Conservation (phyloP, 75 land plant species). For the Pinus albicaulis region DNA sequence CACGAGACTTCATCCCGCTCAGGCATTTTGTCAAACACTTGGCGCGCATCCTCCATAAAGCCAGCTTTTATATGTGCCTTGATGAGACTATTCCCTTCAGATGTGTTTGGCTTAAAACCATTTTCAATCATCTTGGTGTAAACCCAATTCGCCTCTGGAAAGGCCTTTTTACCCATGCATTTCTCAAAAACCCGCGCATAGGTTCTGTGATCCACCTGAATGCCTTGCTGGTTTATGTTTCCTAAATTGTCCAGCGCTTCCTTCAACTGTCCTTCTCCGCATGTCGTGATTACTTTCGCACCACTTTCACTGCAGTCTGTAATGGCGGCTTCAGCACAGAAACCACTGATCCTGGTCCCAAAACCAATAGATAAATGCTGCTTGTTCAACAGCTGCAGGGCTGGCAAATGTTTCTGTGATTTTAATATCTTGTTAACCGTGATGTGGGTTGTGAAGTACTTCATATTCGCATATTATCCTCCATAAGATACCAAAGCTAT, state of each 20-base stretch:
- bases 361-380: not conserved
- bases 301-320: not conserved
- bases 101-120: not conserved
- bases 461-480: not conserved
- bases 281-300: not conserved
- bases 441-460: not conserved
- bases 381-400: not conserved
- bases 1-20: constrained; percentile 45
- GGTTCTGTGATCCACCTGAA: not conserved
- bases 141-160: not conserved
- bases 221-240: too few species aligned
- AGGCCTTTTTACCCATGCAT: not conserved
- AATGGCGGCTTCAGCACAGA: not conserved
- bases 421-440: not conserved
- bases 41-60: constrained; percentile 16
- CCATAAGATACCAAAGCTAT: not conserved
- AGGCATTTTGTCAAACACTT: constrained; percentile 45
- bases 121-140: not conserved
- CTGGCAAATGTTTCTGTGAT: not conserved
- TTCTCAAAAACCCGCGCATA: not conserved
- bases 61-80: not conserved
- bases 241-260: not conserved
- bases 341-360: not conserved
- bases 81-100: not conserved
- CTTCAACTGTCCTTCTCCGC: constrained; percentile 1